Evolutionary conservation across 768 basidiomycete genomes (phyloP).

Genomic region (Cystobasidium tubakii): DNA sequence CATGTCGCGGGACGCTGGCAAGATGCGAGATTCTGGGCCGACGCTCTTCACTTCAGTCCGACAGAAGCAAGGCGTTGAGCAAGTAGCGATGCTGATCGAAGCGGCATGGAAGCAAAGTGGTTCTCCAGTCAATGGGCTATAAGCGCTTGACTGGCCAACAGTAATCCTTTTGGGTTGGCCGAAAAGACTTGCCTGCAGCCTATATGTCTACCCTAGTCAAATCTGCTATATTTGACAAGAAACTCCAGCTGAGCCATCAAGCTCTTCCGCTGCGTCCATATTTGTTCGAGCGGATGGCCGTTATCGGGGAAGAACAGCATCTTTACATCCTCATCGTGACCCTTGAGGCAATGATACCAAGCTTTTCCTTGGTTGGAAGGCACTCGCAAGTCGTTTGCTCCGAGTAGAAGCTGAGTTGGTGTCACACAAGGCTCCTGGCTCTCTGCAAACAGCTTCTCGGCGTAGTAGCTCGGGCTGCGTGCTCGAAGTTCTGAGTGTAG

Average conservation of each 20-base stretch:
- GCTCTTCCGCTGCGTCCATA: neutral
- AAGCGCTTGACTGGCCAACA: neutral
- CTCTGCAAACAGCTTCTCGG: slow-evolving; percentile 48
- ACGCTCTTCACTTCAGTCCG: slow-evolving; percentile 85
- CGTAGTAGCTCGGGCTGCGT: slow-evolving; percentile 55
- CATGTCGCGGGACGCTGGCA: slow-evolving; percentile 77
- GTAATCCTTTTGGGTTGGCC: neutral
- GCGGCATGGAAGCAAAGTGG: slow-evolving; percentile 72
- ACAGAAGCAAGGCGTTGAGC: slow-evolving; percentile 68
- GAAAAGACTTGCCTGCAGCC: neutral
- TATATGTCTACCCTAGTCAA: neutral
- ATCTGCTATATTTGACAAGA: neutral
- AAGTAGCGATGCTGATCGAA: slow-evolving; percentile 71
- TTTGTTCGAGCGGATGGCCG: slow-evolving; percentile 2
- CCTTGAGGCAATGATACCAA: slow-evolving; percentile 65
- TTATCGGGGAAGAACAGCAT: slow-evolving; percentile 13
- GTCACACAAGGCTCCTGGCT: slow-evolving; percentile 50
- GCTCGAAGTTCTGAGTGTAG: neutral
- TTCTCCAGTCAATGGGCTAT: slow-evolving; percentile 40
- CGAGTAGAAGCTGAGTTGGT: slow-evolving; percentile 60
- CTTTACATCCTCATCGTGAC: slow-evolving; percentile 34
- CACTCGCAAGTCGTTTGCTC: slow-evolving; percentile 60
- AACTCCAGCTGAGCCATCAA: neutral
- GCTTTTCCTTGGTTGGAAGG: slow-evolving; percentile 60
- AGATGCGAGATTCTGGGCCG: slow-evolving; percentile 91